Evolutionary conservation across 768 basidiomycete species (phyloP).

Genomic region (Trametes sanguinea): DNA sequence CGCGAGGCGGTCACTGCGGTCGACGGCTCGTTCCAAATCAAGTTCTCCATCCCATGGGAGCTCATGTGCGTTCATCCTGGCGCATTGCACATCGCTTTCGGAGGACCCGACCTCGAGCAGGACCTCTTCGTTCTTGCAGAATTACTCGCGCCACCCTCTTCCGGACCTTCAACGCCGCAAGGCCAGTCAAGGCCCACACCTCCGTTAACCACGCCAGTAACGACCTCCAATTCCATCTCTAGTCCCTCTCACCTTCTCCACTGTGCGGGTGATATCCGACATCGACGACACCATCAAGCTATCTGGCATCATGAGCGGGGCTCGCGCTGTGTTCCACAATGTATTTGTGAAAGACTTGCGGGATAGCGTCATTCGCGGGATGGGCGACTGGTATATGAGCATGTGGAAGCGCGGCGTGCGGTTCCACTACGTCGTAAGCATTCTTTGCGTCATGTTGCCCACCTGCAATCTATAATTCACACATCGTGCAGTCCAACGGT

Average conservation of each 20-base stretch:
- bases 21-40: constrained; percentile 75
- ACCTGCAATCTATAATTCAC: not conserved
- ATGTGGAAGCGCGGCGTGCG: constrained; percentile 73
- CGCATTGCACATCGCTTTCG: constrained; percentile 58
- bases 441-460: not conserved
- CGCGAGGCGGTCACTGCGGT: constrained; percentile 56
- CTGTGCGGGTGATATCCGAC: constrained; percentile 84
- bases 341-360: constrained; percentile 86
- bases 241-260: constrained; percentile 56
- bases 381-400: constrained; percentile 74
- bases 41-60: constrained; percentile 69
- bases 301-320: constrained; percentile 76
- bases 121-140: constrained; percentile 58
- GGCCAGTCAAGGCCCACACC: not conserved
- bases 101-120: constrained; percentile 45
- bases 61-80: constrained; percentile 61
- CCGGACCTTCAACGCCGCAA: constrained; percentile 23
- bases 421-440: constrained; percentile 87
- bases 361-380: constrained; percentile 79
- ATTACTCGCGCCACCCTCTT: constrained; percentile 44
- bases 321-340: constrained; percentile 82
- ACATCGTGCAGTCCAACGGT: constrained; percentile 68
- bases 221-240: constrained; percentile 25
- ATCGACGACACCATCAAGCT: constrained; percentile 92
- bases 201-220: constrained; percentile 4